These are phyloP conservation scores for Glarea lozoyensis DNA, from an alignment of 495 filamentous ascomycete genomes.

Conservation along the genomic window DNA sequence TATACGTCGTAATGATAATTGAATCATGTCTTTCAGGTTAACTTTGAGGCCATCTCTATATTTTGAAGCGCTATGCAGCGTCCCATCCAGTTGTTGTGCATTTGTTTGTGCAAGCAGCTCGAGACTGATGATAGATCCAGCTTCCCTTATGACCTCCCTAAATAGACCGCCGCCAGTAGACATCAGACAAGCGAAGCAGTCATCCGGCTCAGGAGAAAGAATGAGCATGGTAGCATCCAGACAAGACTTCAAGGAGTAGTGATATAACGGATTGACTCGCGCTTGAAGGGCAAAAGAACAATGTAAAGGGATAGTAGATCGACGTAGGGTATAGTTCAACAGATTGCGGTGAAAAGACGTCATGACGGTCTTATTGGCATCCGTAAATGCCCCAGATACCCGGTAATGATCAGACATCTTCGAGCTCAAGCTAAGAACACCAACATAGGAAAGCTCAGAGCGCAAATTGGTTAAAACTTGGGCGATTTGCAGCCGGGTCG, in stretches of 20 bases:
- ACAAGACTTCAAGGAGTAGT: slow-evolving; percentile 46
- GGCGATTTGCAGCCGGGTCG: slow-evolving; percentile 39
- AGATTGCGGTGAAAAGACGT: slow-evolving; percentile 26
- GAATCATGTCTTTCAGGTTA: slow-evolving; percentile 25
- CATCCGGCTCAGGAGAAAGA: slow-evolving; percentile 33
- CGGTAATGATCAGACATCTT: slow-evolving; percentile 31
- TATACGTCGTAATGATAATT: slow-evolving; percentile 30
- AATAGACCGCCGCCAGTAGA: slow-evolving; percentile 38
- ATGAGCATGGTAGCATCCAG: slow-evolving; percentile 43
- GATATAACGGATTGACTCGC: slow-evolving; percentile 38
- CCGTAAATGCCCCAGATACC: slow-evolving; percentile 14
- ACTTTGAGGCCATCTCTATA: slow-evolving; percentile 25
- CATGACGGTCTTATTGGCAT: slow-evolving; percentile 17
- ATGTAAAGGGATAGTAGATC: slow-evolving; percentile 45
- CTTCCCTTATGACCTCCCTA: slow-evolving; percentile 33
- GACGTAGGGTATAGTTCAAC: slow-evolving; percentile 35
- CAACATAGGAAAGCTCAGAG: slow-evolving; percentile 39
- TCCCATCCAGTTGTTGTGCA: slow-evolving; percentile 23
- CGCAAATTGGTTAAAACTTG: slow-evolving; percentile 37
- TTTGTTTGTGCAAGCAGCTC: slow-evolving; percentile 32
- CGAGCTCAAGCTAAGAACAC: slow-evolving; percentile 36
- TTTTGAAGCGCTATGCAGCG: slow-evolving; percentile 9
- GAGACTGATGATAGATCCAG: slow-evolving; percentile 24
- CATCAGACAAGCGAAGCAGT: slow-evolving; percentile 31
- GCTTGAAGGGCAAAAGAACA: slow-evolving; percentile 42